Evolutionary conservation across 768 basidiomycete species (phyloP).

Genomic region (Boletus pseudopeckii): DNA sequence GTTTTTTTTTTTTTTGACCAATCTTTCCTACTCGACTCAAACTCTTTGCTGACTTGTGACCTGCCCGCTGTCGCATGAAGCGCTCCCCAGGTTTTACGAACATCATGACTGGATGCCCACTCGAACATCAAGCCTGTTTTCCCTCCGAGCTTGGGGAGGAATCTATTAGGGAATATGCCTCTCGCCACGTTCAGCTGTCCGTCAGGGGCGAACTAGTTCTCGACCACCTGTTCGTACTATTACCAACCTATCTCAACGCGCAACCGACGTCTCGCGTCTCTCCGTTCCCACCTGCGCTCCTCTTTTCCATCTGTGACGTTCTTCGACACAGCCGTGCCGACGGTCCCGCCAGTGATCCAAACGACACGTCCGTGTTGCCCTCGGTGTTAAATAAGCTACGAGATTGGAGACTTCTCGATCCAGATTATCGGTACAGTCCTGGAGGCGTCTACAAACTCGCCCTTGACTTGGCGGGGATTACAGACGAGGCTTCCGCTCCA

Average conservation of each 20-base stretch:
- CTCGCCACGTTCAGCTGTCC: constrained; percentile 6
- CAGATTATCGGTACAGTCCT: constrained; percentile 9
- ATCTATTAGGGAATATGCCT: not conserved
- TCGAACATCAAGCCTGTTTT: not conserved
- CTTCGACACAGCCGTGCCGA: constrained; percentile 1
- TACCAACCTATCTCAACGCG: constrained; percentile 10
- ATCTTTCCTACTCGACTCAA: constrained; percentile 4
- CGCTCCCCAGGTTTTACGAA: constrained; percentile 17
- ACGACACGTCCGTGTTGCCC: constrained; percentile 13
- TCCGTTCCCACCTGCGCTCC: constrained; percentile 15
- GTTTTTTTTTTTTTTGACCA: not conserved
- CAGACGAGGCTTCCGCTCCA: not conserved
- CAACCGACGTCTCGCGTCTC: not conserved
- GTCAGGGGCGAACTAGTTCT: constrained; percentile 4
- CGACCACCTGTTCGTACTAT: constrained; percentile 15
- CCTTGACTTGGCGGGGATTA: constrained; percentile 16
- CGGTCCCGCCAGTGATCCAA: not conserved
- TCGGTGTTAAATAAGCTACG: constrained; percentile 23
- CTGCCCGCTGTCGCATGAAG: constrained; percentile 5
- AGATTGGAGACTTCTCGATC: constrained; percentile 25
- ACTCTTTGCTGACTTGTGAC: not conserved
- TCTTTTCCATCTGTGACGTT: constrained; percentile 23
- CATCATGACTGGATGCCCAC: constrained; percentile 17
- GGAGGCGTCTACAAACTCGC: constrained; percentile 17
- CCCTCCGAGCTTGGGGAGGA: not conserved